A percentile compares a stretch with the other conserved stretches of the same genome.
These are phyloP conservation scores for Syzygium oleosum DNA, from an alignment of 345 rosid species.

Conservation along the genomic window DNA sequence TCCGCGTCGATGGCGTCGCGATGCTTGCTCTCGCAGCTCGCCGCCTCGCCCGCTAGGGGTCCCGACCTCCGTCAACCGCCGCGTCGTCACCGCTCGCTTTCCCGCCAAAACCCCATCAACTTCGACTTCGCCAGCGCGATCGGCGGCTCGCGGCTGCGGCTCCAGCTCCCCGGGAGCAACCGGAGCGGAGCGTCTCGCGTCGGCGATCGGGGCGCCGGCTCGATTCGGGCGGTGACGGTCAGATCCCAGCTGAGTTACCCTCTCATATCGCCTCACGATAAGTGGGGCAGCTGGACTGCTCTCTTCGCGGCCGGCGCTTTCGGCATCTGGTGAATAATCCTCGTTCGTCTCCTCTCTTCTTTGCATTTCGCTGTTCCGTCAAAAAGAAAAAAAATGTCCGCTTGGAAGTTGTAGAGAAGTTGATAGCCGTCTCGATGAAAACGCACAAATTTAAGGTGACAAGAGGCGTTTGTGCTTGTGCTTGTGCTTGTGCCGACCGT, in stretches of 20 bases:
- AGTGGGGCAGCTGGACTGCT: constrained; percentile 73
- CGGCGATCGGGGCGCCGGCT: neutral
- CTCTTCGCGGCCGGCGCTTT: constrained; percentile 82
- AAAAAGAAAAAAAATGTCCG: neutral
- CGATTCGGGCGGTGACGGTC: neutral
- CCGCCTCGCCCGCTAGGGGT: neutral
- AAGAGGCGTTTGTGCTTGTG: neutral
- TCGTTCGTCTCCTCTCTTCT: neutral
- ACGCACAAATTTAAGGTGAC: neutral
- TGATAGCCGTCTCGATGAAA: neutral
- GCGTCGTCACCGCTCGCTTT: neutral
- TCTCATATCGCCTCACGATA: constrained; percentile 59
- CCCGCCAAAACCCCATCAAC: neutral
- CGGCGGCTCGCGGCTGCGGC: neutral
- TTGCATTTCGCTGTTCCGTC: neutral
- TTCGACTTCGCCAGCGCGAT: neutral
- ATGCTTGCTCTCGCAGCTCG: neutral
- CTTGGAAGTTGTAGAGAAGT: neutral
- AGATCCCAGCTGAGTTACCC: constrained; percentile 32
- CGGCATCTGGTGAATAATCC: constrained; percentile 50
- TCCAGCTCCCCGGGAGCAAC: neutral
- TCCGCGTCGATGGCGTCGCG: constrained; percentile 4
- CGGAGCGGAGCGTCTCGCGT: neutral
- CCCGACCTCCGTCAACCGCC: neutral
- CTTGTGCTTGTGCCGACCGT: neutral